Base-by-base conservation (phyloP, 257 asterid genomes). In the Solanum corneliomulleri region DNA sequence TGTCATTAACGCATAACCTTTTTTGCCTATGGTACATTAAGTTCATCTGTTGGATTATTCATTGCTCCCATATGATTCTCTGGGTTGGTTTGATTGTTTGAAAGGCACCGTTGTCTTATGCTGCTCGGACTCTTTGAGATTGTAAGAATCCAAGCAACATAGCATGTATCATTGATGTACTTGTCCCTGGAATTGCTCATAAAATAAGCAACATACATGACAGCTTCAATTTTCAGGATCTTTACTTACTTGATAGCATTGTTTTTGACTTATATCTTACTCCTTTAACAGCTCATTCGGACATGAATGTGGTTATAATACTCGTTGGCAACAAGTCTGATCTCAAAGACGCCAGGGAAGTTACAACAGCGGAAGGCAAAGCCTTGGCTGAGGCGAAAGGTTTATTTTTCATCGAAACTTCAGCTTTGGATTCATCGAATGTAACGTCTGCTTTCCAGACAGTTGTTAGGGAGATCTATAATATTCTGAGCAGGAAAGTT, bases 401-500 rank as follows among this genome's bases (percentile, higher is more conserved):
- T 29, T 68, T 87, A 12, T 87, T 87, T 35, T 87, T 87, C 45
- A 87, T 82, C 1, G 89, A 87, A 87, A 87, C 89, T 49, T 87
- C 89, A 23, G 88, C 90, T 85, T 47, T 85, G 25, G 88, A 85
- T 47, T 75, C 88, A 6, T 88, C 90, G 35, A 88, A 88, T 41
- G 88, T 88, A 21, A 11, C 86, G 11, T 78, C 88, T 4, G 86
- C 90, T 35, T 88, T 88, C 29, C 86, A 88, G 62, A 88, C 37
- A 4, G 88, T 88, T 39, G 88, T 88, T 9, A 84, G n/a, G 74
- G 88, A 77, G 85, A 88, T 88, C 27, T 88, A 84, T 66, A 85
- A 77, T 68, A 88, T 88, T 75, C 72, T 88, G 25, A 88, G 90
- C 87, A 83, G 88, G 82, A 88, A 88, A 42, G 90, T 88, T 64